These are phyloP conservation scores for Fusarium siculi DNA, from an alignment of 2,329 filamentous ascomycete genomes.

Conservation along the genomic window DNA sequence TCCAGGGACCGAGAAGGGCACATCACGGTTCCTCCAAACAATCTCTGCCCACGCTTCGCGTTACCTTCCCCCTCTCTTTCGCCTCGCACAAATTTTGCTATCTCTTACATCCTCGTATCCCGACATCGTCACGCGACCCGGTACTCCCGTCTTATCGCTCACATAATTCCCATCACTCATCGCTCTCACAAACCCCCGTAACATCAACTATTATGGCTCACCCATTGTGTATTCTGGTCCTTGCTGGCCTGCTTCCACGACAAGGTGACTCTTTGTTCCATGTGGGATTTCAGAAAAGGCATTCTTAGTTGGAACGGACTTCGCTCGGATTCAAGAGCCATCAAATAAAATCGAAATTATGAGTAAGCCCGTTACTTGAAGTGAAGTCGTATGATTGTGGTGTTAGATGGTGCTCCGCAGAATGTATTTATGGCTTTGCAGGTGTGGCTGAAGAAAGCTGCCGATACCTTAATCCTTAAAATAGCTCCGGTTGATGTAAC, in stretches of 20 bases:
- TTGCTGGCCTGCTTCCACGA: conserved; percentile 23
- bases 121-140: conserved; percentile 34
- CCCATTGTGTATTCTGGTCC: conserved; percentile 32
- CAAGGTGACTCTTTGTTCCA: conserved; percentile 25
- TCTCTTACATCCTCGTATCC: conserved; percentile 37
- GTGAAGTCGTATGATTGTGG: conserved; percentile 4
- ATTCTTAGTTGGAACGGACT: conserved; percentile 38
- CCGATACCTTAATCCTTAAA: conserved; percentile 19
- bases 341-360: conserved; percentile 40
- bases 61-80: conserved; percentile 39
- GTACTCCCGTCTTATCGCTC: conserved; percentile 40
- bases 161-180: conserved; percentile 44
- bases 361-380: conserved; percentile 9
- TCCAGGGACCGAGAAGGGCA: conserved; percentile 43
- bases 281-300: conserved; percentile 32
- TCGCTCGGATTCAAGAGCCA: conserved; percentile 41
- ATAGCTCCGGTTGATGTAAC: background rate
- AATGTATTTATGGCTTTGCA: background rate
- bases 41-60: conserved; percentile 44
- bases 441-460: conserved; percentile 14
- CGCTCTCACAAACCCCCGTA: conserved; percentile 44
- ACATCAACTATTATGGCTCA: conserved; percentile 37
- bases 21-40: conserved; percentile 43
- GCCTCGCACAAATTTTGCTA: conserved; percentile 39
- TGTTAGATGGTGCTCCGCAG: background rate